phyloP scores from a whole-genome alignment of 148 eudicot genomes.

The Mesembryanthemum crystallinum region DNA sequence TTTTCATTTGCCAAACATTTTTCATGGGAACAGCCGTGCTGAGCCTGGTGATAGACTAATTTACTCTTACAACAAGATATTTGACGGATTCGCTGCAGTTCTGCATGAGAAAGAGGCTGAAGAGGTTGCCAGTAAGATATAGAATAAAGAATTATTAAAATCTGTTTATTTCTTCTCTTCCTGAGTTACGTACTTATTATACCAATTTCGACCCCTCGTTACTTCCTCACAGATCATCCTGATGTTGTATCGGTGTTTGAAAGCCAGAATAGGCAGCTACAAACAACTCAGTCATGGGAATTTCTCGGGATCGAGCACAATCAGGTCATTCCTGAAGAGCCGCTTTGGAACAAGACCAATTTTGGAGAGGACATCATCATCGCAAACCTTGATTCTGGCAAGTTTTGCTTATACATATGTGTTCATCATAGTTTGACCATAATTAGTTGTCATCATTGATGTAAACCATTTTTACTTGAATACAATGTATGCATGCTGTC shows the following conservation, averaged over 20 bases:
- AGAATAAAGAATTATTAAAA: neutral
- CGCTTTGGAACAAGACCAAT: slow-evolving; percentile 6
- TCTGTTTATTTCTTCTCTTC: neutral
- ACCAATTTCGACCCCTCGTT: no score
- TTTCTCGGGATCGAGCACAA: slow-evolving; percentile 1
- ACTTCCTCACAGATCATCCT: neutral
- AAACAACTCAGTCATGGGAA: slow-evolving; percentile 17
- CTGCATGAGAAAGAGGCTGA: slow-evolving; percentile 12
- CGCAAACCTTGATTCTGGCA: slow-evolving; percentile 15
- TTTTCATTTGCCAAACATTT: neutral
- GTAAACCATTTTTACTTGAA: no score
- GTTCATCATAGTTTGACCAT: neutral
- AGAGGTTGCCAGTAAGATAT: slow-evolving; percentile 9
- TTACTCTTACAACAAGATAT: slow-evolving; percentile 20
- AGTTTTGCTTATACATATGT: neutral
- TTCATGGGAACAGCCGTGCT: neutral
- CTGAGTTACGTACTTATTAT: no score
- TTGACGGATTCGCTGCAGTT: slow-evolving; percentile 6
- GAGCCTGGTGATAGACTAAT: slow-evolving; percentile 4
- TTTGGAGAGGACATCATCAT: slow-evolving; percentile 15
- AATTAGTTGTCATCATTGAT: no score
- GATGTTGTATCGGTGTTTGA: slow-evolving; percentile 6
- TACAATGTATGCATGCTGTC: no score
- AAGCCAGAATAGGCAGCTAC: neutral
- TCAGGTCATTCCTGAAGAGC: neutral